These are phyloP conservation scores for Rhytidhysteron rufulum DNA, from an alignment of 2,329 filamentous ascomycete species.

Conservation along the genomic window DNA sequence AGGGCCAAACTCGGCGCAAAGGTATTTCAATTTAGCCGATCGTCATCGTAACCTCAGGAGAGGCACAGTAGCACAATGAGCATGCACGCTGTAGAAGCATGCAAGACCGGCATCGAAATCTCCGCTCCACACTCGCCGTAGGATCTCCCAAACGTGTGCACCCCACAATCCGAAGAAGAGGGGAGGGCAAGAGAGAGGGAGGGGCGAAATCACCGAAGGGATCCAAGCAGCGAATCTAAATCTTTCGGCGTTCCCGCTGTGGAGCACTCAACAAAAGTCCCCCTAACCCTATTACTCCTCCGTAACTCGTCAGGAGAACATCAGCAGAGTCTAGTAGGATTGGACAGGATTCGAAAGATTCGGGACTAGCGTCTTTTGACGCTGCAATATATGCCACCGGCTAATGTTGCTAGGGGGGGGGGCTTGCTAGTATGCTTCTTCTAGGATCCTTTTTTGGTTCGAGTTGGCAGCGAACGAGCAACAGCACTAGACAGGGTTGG, in stretches of 20 bases:
- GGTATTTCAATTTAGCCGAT: background rate
- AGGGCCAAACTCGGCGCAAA: background rate
- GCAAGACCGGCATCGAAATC: background rate
- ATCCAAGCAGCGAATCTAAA: constrained; percentile 2
- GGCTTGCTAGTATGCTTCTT: constrained; percentile 4
- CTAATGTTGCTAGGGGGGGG: constrained; percentile 13
- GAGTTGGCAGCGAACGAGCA: constrained; percentile 7
- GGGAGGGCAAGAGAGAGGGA: background rate
- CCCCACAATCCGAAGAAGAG: background rate
- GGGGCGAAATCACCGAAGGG: too few relatives aligned
- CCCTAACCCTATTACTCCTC: too few relatives aligned
- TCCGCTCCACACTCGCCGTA: background rate
- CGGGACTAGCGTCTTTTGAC: constrained; percentile 2
- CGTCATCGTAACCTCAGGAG: background rate
- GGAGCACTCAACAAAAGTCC: background rate
- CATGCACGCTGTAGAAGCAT: background rate
- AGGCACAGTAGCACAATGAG: background rate
- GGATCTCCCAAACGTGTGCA: background rate
- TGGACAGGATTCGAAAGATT: constrained; percentile 2
- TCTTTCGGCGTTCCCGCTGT: constrained; percentile 1
- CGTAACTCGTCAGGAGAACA: too few relatives aligned
- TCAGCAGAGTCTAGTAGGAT: too few relatives aligned
- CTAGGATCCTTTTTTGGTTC: background rate
- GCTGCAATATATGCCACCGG: constrained; percentile 8
- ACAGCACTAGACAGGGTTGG: constrained; percentile 2